A percentile compares a stretch with the other conserved stretches of the same genome.
phyloP scores from a whole-genome alignment of 768 basidiomycete genomes.

The Amanita pseudoporphyria region DNA sequence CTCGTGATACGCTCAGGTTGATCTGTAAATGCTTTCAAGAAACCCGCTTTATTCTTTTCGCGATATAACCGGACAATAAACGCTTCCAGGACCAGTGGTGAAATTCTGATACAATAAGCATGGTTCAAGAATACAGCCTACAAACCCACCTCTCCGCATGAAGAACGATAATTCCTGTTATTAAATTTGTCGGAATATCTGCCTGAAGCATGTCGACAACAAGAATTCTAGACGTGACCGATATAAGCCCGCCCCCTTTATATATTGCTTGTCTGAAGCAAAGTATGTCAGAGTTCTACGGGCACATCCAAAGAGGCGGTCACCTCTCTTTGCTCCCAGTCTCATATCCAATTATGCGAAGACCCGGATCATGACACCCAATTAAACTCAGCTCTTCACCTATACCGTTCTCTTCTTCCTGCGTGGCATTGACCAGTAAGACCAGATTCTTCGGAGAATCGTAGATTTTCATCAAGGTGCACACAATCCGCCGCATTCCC shows the following conservation, averaged over 20 bases:
- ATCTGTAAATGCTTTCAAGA: conserved; percentile 95
- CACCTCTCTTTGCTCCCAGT: conserved; percentile 71
- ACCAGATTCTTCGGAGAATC: conserved; percentile 79
- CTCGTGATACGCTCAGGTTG: conserved; percentile 93
- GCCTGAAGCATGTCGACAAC: conserved; percentile 90
- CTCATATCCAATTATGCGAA: conserved; percentile 79
- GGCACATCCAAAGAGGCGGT: conserved; percentile 13
- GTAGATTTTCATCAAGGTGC: conserved; percentile 88
- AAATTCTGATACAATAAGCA: conserved; percentile 45
- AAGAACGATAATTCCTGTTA: conserved; percentile 83
- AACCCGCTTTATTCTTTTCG: conserved; percentile 82
- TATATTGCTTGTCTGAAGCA: conserved; percentile 71
- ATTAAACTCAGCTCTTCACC: conserved; percentile 89
- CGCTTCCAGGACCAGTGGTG: conserved; percentile 75
- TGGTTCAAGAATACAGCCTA: neutral
- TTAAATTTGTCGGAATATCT: conserved; percentile 75
- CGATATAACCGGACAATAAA: conserved; percentile 90
- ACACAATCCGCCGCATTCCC: conserved; percentile 74
- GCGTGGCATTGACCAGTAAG: conserved; percentile 72
- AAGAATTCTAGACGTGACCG: conserved; percentile 88
- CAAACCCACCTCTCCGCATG: conserved; percentile 77
- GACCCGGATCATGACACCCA: conserved; percentile 81
- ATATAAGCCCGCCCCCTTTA: conserved; percentile 80
- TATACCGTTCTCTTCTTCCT: conserved; percentile 85
- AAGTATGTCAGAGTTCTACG: conserved; percentile 1